A percentile compares a stretch with the other conserved stretches of the same genome.
phyloP scores from a whole-genome alignment of 2,329 filamentous ascomycete species.

The Rhexocercosporidium sp. region DNA sequence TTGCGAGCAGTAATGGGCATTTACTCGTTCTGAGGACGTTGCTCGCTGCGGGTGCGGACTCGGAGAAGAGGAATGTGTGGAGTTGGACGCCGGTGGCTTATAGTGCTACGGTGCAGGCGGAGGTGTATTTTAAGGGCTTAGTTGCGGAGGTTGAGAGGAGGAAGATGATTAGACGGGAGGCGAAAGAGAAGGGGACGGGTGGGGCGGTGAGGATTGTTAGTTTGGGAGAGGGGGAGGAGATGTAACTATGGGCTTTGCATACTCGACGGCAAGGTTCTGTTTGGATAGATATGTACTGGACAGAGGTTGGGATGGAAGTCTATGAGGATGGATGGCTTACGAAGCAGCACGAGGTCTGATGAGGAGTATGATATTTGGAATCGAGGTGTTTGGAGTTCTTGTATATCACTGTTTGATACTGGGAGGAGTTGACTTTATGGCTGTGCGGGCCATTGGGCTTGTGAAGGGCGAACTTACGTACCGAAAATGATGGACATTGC shows the following conservation, averaged over 20 bases:
- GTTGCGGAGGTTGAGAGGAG: slow-evolving; percentile 73
- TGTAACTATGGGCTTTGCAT: slow-evolving; percentile 3
- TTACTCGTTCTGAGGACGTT: slow-evolving; percentile 78
- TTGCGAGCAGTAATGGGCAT: slow-evolving; percentile 82
- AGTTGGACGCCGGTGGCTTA: slow-evolving; percentile 87
- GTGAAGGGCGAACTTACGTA: too few species aligned
- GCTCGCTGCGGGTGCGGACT: slow-evolving; percentile 78
- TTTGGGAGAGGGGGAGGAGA: slow-evolving; percentile 25
- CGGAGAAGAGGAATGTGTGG: slow-evolving; percentile 73
- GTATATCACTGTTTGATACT: not conserved
- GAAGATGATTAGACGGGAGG: slow-evolving; percentile 49
- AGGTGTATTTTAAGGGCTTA: slow-evolving; percentile 81
- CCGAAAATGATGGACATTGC: too few species aligned
- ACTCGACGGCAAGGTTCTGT: not conserved
- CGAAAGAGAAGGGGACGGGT: slow-evolving; percentile 35
- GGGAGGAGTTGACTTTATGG: not conserved
- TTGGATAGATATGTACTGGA: not conserved
- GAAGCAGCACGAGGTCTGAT: not conserved
- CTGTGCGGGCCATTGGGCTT: not conserved
- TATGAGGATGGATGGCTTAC: not conserved
- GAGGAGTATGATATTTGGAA: not conserved
- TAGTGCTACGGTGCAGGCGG: slow-evolving; percentile 79
- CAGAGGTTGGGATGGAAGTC: not conserved
- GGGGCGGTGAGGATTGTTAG: slow-evolving; percentile 35
- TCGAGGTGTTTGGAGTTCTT: slow-evolving; percentile 3